These are phyloP conservation scores for Cyberlindnera petersonii DNA, from an alignment of 805 yeast genomes.

Conservation along the genomic window DNA sequence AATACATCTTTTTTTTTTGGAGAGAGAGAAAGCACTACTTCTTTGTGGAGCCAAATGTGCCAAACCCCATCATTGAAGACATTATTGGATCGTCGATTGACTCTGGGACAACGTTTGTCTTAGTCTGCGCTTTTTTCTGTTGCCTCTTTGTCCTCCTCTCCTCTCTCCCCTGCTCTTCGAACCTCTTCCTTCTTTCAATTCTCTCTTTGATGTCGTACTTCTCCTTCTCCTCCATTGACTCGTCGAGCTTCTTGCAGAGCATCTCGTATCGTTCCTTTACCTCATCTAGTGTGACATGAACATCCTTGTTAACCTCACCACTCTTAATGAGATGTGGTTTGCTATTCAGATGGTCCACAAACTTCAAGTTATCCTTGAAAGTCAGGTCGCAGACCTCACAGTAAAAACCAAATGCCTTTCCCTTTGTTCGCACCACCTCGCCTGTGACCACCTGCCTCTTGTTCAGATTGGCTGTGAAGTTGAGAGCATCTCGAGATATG, in stretches of 20 bases:
- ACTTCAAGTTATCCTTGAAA: constrained; percentile 77
- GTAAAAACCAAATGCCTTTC: constrained; percentile 75
- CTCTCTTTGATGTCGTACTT: constrained; percentile 37
- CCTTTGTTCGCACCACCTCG: constrained; percentile 33
- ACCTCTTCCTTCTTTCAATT: constrained; percentile 35
- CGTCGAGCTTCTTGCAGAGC: constrained; percentile 32
- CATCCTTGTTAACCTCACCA: constrained; percentile 35
- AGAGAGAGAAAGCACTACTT: constrained; percentile 9
- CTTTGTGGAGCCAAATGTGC: constrained; percentile 50
- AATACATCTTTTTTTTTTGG: not conserved
- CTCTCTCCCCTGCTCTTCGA: constrained; percentile 35
- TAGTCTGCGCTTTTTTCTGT: constrained; percentile 13
- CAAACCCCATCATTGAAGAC: constrained; percentile 53
- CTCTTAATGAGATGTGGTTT: constrained; percentile 55
- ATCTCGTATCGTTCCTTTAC: constrained; percentile 39
- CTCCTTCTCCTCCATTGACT: constrained; percentile 14
- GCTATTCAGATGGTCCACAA: constrained; percentile 79
- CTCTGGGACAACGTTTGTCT: constrained; percentile 15
- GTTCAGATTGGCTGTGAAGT: constrained; percentile 31
- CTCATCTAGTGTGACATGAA: constrained; percentile 44
- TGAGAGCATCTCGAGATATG: constrained; percentile 19
- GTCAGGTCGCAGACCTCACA: constrained; percentile 80
- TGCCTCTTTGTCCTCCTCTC: constrained; percentile 25
- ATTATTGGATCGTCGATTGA: constrained; percentile 27
- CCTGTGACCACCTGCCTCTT: constrained; percentile 32